Base-by-base conservation (phyloP, 306 rosid species). In the Casuarina cunninghamiana region DNA sequence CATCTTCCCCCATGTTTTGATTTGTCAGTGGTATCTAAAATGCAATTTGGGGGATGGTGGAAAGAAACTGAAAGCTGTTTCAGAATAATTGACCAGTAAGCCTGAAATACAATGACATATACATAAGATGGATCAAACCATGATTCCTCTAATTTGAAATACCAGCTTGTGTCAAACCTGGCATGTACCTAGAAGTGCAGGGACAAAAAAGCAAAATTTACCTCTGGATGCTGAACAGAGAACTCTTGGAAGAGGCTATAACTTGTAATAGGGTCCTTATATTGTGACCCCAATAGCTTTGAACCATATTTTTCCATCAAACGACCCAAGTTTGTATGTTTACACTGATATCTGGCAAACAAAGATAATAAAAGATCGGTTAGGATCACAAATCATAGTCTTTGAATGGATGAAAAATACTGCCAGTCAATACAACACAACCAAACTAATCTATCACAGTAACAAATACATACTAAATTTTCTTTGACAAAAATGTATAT, bases 261-360 rank as follows among this genome's bases (percentile, higher is more conserved):
- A 87, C 91, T 94, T 54, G 86, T 68, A 42, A 91, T 84, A n/a
- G 98, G 98, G 69, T 91, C 98, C 69, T 84, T 85, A 51, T 90
- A 94, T 72, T 89, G 84, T 26, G 80, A 13, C 74, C 94, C 97
- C 50, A 94, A 75, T 48, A 91, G 83, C 85, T 81, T 54, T 80
- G 97, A 48, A 67, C 88, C 93, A 73, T 94, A 66, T 46, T 51
- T 65, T 83, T 89, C 96, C 93, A 94, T 87, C 54, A 91, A 4
- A 48, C 92, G 86, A 66, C 94, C 97, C 78, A 91, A 81, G 83
- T 91, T 94, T 57, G 93, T 84, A 46, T 67, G 62, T 41, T 12
- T 89, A 8, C 91, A 78, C 26, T 86, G 83, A 76, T 83, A 35
- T 74, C 98, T 93, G 57, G 39, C 16, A 21, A 74, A 65, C 39